Evolutionary conservation across 345 rosid genomes (phyloP).

Genomic region (Barbarea vulgaris): DNA sequence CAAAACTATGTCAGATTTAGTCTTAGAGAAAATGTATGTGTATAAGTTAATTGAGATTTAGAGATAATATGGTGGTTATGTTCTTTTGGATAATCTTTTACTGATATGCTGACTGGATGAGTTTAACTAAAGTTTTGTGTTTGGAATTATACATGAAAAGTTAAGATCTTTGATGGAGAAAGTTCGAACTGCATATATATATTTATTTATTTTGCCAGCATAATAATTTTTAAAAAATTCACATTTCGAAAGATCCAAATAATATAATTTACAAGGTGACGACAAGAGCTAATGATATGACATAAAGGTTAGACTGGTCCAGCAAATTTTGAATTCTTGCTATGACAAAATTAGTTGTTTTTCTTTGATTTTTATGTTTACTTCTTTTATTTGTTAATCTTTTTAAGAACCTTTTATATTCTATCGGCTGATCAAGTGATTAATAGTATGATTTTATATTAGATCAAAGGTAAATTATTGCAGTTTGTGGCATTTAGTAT

Average conservation of each 20-base stretch:
- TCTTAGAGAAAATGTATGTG: background rate
- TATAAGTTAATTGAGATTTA: background rate
- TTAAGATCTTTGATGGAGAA: constrained; percentile 29
- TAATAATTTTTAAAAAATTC: background rate
- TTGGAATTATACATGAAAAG: background rate
- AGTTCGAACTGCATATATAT: constrained; percentile 5
- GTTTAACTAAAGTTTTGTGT: constrained; percentile 6
- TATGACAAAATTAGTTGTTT: background rate
- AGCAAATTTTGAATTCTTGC: constrained; percentile 31
- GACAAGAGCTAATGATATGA: constrained; percentile 46
- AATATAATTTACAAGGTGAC: constrained; percentile 8
- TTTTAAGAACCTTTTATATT: background rate
- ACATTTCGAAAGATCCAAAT: constrained; percentile 26
- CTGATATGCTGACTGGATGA: background rate
- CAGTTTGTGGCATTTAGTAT: background rate
- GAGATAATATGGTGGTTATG: background rate
- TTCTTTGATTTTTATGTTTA: constrained; percentile 8
- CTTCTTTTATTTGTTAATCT: background rate
- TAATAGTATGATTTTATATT: background rate
- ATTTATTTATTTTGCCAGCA: background rate
- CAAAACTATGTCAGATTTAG: background rate
- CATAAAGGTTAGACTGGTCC: constrained; percentile 38
- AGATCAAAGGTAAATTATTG: background rate
- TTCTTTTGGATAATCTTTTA: background rate
- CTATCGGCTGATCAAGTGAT: constrained; percentile 4